Base-by-base conservation (phyloP, 2,329 filamentous ascomycete species). In the Fusarium begoniae region DNA sequence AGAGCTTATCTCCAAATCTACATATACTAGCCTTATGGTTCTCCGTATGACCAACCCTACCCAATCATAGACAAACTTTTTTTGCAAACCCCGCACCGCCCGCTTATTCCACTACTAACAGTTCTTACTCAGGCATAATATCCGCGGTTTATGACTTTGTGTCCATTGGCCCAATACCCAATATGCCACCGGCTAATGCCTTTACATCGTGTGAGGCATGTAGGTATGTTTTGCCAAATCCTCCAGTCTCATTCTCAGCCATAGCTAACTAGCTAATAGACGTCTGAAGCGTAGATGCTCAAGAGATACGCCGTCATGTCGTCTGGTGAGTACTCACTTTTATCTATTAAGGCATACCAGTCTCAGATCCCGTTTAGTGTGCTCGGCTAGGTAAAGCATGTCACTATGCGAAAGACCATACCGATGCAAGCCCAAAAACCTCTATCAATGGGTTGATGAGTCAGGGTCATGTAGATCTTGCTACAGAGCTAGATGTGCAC, bases 281-380 rank as follows among this genome's bases (percentile, higher is more conserved):
- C 59, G 59, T 4, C 59, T 58, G 0, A 63, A 63, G 30, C 59
- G 59, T 11, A 63, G 10, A 26, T 63, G 59, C 22, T 63, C 59
- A 38, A n/a, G 10, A 17, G 59, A 63, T 30, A 44, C 37, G 8
- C 59, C 59, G 2, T 62, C 50, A 20, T 62, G 59, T 2, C 59
- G 37, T 18, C 51, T 62, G 11, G 59, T 57, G 2, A 44, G 40
- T 18, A 32, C 35, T 2, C 3, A 24, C 17, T 5, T 20, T 7
- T 13, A 4, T 38, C 18, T 0, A 2, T 2, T 22, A 7, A 0
- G 6, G 2, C 8, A 13, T 5, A 0, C 8, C 9, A n/a, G 35
- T 38, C 32, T 54, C 2, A 54, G 24, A 22, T 9, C 0, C 8
- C n/a, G 2, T n/a, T 8, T 22, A 62, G 59, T 58, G 59, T 38